Evolutionary conservation across 78 protist genomes (phyloP), one percentile per base, ranked within the genome.

Genomic region (Dictyostelium intermedium): DNA sequence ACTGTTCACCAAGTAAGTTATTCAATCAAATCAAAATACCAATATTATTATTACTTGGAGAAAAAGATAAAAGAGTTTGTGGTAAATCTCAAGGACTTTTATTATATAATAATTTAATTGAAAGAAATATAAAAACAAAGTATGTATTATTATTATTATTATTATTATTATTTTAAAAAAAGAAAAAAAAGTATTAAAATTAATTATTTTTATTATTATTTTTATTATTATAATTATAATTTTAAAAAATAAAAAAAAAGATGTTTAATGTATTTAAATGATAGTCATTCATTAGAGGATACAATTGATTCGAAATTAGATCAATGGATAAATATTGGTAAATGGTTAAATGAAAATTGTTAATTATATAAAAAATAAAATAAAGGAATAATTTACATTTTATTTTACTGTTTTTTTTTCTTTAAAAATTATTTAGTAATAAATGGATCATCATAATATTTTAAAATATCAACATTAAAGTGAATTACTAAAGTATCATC

Each of bases 311-410:
- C 93, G 25, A 87, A 87, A 43, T 47, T 78, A 25, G 93, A 87
- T 45, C 93, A 87, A 63, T 87, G 93, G 93, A 78, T 87, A n/a
- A 83, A 87, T 63, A 60, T 27, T 45, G 85, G 60, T 14, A 61
- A 83, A 43, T 87, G 93, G 93, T 61, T 87, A 23, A 76, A 87
- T 32, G 35, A 79, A 60, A 77, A 87, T 41, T 35, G 66, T 56
- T 56, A 56, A 20, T 20, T 6, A 50, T 69, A 47, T 43, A 78
- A 77, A 30, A 2, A 72, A 13, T 34, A 34, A 70, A 70, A 70
- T 1, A 13, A 30, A 30, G 14, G 0, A 32, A 25, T 14, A 25
- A 32, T 25, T 63, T 25, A 20, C 25, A 23, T 45, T 45, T 45
- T 1, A n/a, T n/a, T 4, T 45, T 45, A 45, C 7, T 2, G 20